Percentiles rank a stretch among this genome's conserved stretches.
Evolutionary conservation across 2,329 filamentous ascomycete genomes (phyloP).

Genomic region (Clarireedia homoeocarpa): DNA sequence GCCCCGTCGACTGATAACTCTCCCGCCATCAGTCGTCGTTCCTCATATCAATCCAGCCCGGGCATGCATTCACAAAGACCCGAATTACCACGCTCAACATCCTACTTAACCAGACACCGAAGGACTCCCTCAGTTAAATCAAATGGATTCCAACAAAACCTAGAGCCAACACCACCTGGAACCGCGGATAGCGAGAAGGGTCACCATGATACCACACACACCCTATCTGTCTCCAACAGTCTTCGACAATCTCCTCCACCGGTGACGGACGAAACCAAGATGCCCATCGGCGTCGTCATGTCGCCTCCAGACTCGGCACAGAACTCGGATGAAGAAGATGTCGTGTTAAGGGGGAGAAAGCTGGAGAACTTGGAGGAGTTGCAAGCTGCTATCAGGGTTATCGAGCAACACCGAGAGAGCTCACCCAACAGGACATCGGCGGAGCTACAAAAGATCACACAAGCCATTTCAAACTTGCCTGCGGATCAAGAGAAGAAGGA

Average conservation of each 20-base stretch:
- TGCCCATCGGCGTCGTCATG: conserved; percentile 77
- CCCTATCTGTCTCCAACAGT: conserved; percentile 42
- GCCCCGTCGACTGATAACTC: conserved; percentile 50
- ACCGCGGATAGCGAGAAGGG: conserved; percentile 24
- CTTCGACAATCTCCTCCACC: conserved; percentile 81
- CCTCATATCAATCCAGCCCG: conserved; percentile 43
- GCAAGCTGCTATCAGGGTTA: conserved; percentile 74
- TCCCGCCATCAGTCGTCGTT: conserved; percentile 49
- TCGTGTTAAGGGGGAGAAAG: conserved; percentile 23
- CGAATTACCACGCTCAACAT: conserved; percentile 54
- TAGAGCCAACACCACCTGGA: conserved; percentile 22
- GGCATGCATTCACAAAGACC: conserved; percentile 35
- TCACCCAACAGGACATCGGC: conserved; percentile 39
- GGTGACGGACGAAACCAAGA: conserved; percentile 59
- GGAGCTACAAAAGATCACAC: conserved; percentile 16
- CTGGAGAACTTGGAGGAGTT: conserved; percentile 46
- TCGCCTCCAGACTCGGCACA: conserved; percentile 82
- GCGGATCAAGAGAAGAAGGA: conserved; percentile 28
- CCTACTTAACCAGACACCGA: conserved; percentile 57
- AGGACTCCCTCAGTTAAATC: conserved; percentile 44
- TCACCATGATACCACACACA: conserved; percentile 24
- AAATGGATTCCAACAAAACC: conserved; percentile 25
- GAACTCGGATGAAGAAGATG: conserved; percentile 74
- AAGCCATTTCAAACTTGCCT: conserved; percentile 30
- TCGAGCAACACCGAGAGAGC: conserved; percentile 55